Evolutionary conservation across 495 filamentous ascomycete genomes (phyloP).

Genomic region (Chaetomium tenue): DNA sequence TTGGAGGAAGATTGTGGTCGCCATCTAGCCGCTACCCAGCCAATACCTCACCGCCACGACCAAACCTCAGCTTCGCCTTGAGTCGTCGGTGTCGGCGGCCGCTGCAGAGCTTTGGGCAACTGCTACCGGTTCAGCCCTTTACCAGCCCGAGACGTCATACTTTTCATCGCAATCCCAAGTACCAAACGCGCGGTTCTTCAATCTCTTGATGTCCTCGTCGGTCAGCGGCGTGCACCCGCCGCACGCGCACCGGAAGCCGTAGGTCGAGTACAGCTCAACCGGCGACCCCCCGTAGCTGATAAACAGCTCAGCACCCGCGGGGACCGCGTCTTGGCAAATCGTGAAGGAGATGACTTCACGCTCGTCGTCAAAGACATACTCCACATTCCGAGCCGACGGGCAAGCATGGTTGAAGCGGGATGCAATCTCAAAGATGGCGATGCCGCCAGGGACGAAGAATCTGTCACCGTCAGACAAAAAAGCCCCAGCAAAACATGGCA

Average conservation of each 20-base stretch:
- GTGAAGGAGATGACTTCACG: slow-evolving; percentile 21
- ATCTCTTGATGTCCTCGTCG: slow-evolving; percentile 22
- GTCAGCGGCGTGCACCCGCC: slow-evolving; percentile 33
- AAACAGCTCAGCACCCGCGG: slow-evolving; percentile 34
- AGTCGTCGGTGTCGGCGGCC: background rate
- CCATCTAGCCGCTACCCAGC: background rate
- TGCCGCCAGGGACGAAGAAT: slow-evolving; percentile 25
- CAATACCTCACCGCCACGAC: no score
- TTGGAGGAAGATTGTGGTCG: background rate
- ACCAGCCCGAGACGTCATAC: background rate
- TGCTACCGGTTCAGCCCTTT: background rate
- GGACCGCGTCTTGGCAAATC: slow-evolving; percentile 23
- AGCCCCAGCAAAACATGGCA: background rate
- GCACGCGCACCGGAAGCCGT: slow-evolving; percentile 39
- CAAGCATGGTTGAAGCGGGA: slow-evolving; percentile 44
- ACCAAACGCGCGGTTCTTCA: background rate
- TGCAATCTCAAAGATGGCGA: slow-evolving; percentile 32
- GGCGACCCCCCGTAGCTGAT: slow-evolving; percentile 37
- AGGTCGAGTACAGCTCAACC: slow-evolving; percentile 28
- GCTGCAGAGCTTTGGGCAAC: background rate
- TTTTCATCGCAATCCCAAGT: background rate
- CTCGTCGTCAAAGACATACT: slow-evolving; percentile 16
- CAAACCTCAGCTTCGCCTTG: background rate
- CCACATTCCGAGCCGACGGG: slow-evolving; percentile 22
- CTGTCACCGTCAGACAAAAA: slow-evolving; percentile 23